Percentiles rank a stretch among this genome's conserved stretches.
These are phyloP conservation scores for Tricholoma matsutake DNA, from an alignment of 768 basidiomycete genomes.

Conservation along the genomic window DNA sequence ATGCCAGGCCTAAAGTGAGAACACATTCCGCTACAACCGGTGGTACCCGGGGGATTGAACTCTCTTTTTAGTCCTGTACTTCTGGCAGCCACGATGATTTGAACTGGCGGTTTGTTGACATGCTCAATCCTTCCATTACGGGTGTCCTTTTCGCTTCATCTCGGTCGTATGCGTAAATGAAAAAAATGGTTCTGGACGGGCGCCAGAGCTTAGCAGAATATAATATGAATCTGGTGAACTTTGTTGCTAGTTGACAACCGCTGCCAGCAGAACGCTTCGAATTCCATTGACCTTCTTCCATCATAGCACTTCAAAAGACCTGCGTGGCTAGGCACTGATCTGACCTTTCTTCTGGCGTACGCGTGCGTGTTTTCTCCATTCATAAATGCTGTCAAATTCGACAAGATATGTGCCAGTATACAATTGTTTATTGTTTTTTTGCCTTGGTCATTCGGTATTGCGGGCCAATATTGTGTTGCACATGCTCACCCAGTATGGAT, in stretches of 20 bases:
- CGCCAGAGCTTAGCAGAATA: not conserved
- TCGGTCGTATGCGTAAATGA: not conserved
- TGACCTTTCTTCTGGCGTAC: not conserved
- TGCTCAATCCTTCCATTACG: slow-evolving; percentile 3
- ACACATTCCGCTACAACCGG: not conserved
- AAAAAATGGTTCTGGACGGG: not conserved
- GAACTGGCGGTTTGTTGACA: slow-evolving; percentile 7
- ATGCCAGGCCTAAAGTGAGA: not conserved
- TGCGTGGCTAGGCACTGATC: not conserved
- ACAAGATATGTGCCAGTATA: too few species aligned
- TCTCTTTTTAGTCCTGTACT: not conserved
- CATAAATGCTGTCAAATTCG: not conserved
- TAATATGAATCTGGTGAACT: not conserved
- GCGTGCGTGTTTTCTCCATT: not conserved
- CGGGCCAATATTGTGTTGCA: not conserved
- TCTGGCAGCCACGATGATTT: not conserved
- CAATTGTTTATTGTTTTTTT: not conserved
- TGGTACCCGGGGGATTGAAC: not conserved
- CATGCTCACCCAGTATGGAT: not conserved
- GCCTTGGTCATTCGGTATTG: not conserved
- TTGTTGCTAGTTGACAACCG: not conserved
- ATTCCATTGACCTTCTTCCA: not conserved
- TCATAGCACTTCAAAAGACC: not conserved
- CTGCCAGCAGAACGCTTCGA: not conserved
- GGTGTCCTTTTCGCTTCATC: not conserved